A percentile compares a stretch with the other conserved stretches of the same genome.
These are phyloP conservation scores for Piper betle DNA, from an alignment of 164 flowering plant genomes.

Conservation along the genomic window DNA sequence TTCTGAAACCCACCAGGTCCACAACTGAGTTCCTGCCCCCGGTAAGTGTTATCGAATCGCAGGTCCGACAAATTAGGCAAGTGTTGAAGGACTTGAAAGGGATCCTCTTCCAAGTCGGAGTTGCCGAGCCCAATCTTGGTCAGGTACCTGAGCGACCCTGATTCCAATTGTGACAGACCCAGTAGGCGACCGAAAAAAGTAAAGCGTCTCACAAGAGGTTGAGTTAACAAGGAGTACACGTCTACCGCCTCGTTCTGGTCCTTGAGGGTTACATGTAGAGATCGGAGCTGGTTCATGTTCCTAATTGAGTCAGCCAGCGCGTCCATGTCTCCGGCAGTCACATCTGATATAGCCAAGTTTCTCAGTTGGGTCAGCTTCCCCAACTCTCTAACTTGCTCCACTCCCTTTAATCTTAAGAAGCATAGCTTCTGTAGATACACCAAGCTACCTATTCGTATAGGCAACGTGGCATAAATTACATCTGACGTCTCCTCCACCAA, in stretches of 20 bases:
- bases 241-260: conserved; percentile 3
- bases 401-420: background rate
- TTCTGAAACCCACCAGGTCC: conserved; percentile 16
- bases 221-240: conserved; percentile 1
- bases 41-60: conserved; percentile 15
- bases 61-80: conserved; percentile 4
- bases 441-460: background rate
- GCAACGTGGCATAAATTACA: background rate
- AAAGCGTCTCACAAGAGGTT: background rate
- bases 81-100: conserved; percentile 6
- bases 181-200: background rate
- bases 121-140: background rate
- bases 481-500: too few species aligned
- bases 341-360: background rate
- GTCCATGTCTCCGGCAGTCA: background rate
- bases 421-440: background rate
- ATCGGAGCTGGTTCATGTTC: conserved; percentile 3
- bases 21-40: conserved; percentile 15
- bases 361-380: conserved; percentile 6
- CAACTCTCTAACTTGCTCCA: background rate
- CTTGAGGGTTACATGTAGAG: background rate
- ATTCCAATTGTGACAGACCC: too few species aligned
- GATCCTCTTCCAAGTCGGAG: background rate
- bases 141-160: conserved; percentile 1
- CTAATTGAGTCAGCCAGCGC: conserved; percentile 2